Evolutionary conservation across 108 stramenopile genomes (phyloP), one percentile per base, ranked within the genome.

Genomic region (Fistulifera solaris): DNA sequence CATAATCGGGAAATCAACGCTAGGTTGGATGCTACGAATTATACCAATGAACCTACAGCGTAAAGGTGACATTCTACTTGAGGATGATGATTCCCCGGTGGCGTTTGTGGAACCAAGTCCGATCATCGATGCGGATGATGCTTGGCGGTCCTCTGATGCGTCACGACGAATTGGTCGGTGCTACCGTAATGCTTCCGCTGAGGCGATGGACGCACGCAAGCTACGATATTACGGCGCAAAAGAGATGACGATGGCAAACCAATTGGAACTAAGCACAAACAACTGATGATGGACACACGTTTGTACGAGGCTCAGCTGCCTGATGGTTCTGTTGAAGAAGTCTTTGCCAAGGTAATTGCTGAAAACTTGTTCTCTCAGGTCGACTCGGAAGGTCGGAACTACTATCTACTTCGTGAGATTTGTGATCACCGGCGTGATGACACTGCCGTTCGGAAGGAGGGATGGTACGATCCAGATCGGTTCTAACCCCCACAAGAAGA

Each of bases 231-330:
- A 7, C 12, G 28, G 18, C 39, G 62, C 0, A 64, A 65, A 22
- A 41, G 69, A 0, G 61, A 74, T 38, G 55, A 40, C 1, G 45
- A 62, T 43, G 71, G 68, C 0, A 59, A 57, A 23, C 67, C 69
- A 3, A 44, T 72, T 47, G 71, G 71, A 2, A 38, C 44, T 47
- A 52, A 24, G 12, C 43, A 62, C 24, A 38, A 50, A 31, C 62
- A 68, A 22, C 67, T 61, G n/a, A 62, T 68, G 23, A 17, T 62
- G 27, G 67, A 68, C 40, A 62, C 43, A 1, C 19, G 47, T 44
- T 19, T 71, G 0, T 71, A 68, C 40, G 70, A 71, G 27, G 58
- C 57, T 8, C 49, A 68, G 42, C 72, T 71, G 35, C 28, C 55
- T 11, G 73, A 79, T 52, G 77, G 77, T 17, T 12, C 16, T 7